Percentiles rank a stretch among this genome's conserved stretches.
Conservation (phyloP, 805 yeast species). For the Grigorovia yakushimaensis region DNA sequence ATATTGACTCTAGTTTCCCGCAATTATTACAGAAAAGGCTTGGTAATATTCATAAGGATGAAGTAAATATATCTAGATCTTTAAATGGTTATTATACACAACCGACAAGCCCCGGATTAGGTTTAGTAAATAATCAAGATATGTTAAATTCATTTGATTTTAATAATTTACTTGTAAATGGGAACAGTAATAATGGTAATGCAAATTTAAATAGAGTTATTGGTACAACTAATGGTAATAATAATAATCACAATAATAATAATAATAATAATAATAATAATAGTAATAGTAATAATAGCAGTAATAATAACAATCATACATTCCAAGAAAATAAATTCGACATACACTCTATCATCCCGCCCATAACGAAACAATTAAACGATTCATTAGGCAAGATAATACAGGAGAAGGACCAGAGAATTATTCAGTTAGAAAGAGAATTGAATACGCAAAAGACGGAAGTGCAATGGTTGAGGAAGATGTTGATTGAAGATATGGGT, state of each 20-base stretch:
- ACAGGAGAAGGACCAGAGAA: slow-evolving; percentile 25
- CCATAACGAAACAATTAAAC: slow-evolving; percentile 14
- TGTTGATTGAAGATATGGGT: slow-evolving; percentile 30
- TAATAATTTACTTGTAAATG: not conserved
- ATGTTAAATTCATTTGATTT: not conserved
- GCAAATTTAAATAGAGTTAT: not conserved
- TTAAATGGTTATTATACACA: slow-evolving; percentile 25
- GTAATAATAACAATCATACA: not conserved
- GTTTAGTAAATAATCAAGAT: slow-evolving; percentile 1
- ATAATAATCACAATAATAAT: too few species aligned
- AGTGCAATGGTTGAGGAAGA: slow-evolving; percentile 28
- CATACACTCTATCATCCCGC: not conserved
- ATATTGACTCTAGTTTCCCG: slow-evolving; percentile 20
- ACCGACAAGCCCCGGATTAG: slow-evolving; percentile 26
- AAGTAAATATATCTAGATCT: slow-evolving; percentile 11
- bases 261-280: too few species aligned
- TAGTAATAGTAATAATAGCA: too few species aligned
- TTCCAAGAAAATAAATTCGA: too few species aligned
- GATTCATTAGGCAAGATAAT: slow-evolving; percentile 20
- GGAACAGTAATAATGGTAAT: not conserved
- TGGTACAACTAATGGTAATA: not conserved
- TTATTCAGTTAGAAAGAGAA: slow-evolving; percentile 23
- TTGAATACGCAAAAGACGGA: slow-evolving; percentile 27
- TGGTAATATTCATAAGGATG: slow-evolving; percentile 17
- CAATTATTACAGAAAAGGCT: slow-evolving; percentile 22